phyloP scores from a whole-genome alignment of 1,139 yeast genomes.

The Sugiyamaella paludigena region DNA sequence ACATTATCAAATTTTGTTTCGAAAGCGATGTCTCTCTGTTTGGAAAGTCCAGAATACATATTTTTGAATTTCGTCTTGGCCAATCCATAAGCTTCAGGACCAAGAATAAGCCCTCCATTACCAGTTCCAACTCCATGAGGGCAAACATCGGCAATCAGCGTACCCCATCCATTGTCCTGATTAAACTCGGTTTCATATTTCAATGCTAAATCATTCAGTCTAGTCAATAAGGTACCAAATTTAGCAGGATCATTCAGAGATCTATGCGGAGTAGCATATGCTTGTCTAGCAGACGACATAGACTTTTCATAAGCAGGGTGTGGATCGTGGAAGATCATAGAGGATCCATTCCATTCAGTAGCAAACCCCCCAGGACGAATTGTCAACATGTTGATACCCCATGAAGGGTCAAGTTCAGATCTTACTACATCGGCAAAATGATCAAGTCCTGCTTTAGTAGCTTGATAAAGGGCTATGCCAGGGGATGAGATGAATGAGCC shows the following conservation, averaged over 20 bases:
- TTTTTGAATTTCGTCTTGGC: background rate
- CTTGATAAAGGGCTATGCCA: slow-evolving; percentile 8
- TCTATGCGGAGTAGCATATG: background rate
- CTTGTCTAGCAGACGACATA: background rate
- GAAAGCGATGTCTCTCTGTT: slow-evolving; percentile 8
- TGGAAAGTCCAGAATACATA: background rate
- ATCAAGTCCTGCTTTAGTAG: slow-evolving; percentile 10
- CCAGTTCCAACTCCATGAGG: slow-evolving; percentile 13
- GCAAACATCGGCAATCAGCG: slow-evolving; percentile 4
- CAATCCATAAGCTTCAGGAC: slow-evolving; percentile 10
- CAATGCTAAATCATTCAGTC: slow-evolving; percentile 2
- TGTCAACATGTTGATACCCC: slow-evolving; percentile 8
- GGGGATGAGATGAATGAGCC: slow-evolving; percentile 1
- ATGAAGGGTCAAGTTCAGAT: slow-evolving; percentile 10
- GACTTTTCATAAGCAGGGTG: slow-evolving; percentile 9
- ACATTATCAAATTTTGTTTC: background rate
- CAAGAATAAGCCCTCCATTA: slow-evolving; percentile 10
- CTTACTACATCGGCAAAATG: slow-evolving; percentile 5
- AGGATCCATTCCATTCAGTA: background rate
- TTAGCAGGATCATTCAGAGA: slow-evolving; percentile 7
- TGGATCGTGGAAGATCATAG: slow-evolving; percentile 2
- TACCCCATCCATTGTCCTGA: slow-evolving; percentile 4
- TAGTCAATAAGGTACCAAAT: slow-evolving; percentile 5
- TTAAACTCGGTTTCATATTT: background rate
- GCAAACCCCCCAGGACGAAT: slow-evolving; percentile 17